Conservation (phyloP, 2,329 filamentous ascomycete species). For the Microcera coccophila region DNA sequence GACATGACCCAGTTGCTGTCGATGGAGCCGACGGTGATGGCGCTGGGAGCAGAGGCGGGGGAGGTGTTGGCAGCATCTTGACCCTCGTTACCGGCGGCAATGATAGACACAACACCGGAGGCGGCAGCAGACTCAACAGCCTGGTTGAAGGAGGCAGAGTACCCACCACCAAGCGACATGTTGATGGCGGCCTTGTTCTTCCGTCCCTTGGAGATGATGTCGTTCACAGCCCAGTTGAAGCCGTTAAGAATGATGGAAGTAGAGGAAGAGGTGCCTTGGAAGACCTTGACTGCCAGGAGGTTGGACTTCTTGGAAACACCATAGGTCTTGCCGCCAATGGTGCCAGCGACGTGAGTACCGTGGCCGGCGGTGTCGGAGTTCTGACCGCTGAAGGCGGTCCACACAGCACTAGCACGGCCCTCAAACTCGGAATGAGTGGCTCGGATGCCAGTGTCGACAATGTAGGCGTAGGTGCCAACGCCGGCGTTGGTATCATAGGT, state of each 20-base stretch:
- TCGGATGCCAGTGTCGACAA: conserved; percentile 61
- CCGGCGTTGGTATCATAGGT: conserved; percentile 46
- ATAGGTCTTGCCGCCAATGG: conserved; percentile 33
- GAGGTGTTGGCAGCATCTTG: conserved; percentile 23
- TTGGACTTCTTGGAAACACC: conserved; percentile 43
- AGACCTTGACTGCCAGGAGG: conserved; percentile 46
- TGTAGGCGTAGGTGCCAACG: conserved; percentile 51
- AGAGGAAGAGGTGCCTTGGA: conserved; percentile 28
- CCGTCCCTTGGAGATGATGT: conserved; percentile 41
- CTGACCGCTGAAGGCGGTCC: conserved; percentile 23
- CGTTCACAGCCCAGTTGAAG: conserved; percentile 42
- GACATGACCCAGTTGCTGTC: conserved; percentile 34
- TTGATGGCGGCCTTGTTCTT: conserved; percentile 44
- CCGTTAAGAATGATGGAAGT: conserved; percentile 33
- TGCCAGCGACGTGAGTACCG: conserved; percentile 41
- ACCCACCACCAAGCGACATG: conserved; percentile 52
- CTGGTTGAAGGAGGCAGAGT: conserved; percentile 45
- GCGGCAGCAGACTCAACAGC: conserved; percentile 44
- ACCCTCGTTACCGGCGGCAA: conserved; percentile 53
- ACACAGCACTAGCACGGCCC: conserved; percentile 43
- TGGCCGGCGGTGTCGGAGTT: conserved; percentile 36
- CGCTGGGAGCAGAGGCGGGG: conserved; percentile 28
- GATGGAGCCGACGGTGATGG: conserved; percentile 32
- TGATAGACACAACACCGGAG: conserved; percentile 48
- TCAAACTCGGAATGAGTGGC: conserved; percentile 51